These are phyloP conservation scores for Dactylonectria macrodidyma DNA, from an alignment of 2,329 filamentous ascomycete genomes.

Conservation along the genomic window DNA sequence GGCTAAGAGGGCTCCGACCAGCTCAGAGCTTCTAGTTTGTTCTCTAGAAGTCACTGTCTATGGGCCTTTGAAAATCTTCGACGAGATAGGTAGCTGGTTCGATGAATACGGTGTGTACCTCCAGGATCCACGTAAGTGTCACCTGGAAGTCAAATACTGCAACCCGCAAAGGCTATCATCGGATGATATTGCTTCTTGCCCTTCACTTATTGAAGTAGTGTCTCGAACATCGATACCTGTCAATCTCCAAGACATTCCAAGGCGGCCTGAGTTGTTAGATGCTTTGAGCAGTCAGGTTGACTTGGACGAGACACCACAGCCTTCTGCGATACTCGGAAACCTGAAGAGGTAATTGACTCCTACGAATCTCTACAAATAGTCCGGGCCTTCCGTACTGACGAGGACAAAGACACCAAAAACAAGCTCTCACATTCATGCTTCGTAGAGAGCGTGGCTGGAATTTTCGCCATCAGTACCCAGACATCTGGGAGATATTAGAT, in stretches of 20 bases:
- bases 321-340: conserved; percentile 40
- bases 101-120: conserved; percentile 51
- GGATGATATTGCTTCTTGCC: background rate
- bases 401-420: conserved; percentile 57
- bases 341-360: conserved; percentile 41
- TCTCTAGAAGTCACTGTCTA: conserved; percentile 49
- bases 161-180: conserved; percentile 55
- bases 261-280: conserved; percentile 43
- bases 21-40: conserved; percentile 7
- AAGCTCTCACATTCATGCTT: conserved; percentile 60
- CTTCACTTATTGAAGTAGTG: conserved; percentile 13
- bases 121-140: conserved; percentile 52
- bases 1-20: background rate
- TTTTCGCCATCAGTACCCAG: conserved; percentile 42
- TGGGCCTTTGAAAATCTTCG: conserved; percentile 45
- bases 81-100: conserved; percentile 50
- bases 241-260: conserved; percentile 20
- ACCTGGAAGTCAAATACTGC: conserved; percentile 49
- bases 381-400: background rate
- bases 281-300: conserved; percentile 44
- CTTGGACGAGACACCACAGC: conserved; percentile 49
- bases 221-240: background rate
- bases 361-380: conserved; percentile 1
- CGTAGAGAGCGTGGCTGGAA: conserved; percentile 56
- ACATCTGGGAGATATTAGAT: conserved; percentile 53